Evolutionary conservation across 495 filamentous ascomycete species (phyloP), one percentile per base, ranked within the genome.

Genomic region (Aspergillus bridgeri): DNA sequence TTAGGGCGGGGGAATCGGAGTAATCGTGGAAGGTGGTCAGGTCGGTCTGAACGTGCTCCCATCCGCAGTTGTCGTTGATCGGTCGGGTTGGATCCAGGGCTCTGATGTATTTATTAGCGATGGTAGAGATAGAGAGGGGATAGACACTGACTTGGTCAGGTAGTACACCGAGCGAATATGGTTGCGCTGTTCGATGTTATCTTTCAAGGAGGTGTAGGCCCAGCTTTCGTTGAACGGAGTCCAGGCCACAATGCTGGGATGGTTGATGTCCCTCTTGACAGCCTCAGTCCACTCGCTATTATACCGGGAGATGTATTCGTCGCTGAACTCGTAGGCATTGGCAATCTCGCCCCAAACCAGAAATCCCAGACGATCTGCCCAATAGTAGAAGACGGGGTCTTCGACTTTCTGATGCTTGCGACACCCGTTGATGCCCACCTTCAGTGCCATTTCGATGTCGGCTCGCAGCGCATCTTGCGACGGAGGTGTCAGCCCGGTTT

Each of bases 21-120:
- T 85, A 86, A 71, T 86, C 82, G 64, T 85, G 83, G 69, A 80
- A 86, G 11, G 83, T 85, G 43, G 78, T 81, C 0, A 86, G 71
- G 51, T 86, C 81, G 1, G 80, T 84, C 6, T 70, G 51, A 3
- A 84, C 79, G 55, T 84, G 82, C 47, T 86, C 81, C 83, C 83
- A 86, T 53, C 83, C 83, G 60, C 83, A 86, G 65, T 86, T 86
- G 69, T 86, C 83, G 56, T 85, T 86, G 51, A 86, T 73, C 9
- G 82, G 81, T 15, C 83, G 72, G 18, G 77, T 83, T 3, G 80
- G 75, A 55, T 86, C 83, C 3, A 86, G 71, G 0, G 77, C 75
- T 56, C 73, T 78, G 43, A 22, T 7, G 13, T 51, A 24, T 33
- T 53, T 19, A 46, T 52, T 65, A 63, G 29, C 38, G 23, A 45